Percentiles rank a stretch among this genome's conserved stretches.
Evolutionary conservation across 2,329 filamentous ascomycete genomes (phyloP).

Genomic region (Aspergillus sp.): DNA sequence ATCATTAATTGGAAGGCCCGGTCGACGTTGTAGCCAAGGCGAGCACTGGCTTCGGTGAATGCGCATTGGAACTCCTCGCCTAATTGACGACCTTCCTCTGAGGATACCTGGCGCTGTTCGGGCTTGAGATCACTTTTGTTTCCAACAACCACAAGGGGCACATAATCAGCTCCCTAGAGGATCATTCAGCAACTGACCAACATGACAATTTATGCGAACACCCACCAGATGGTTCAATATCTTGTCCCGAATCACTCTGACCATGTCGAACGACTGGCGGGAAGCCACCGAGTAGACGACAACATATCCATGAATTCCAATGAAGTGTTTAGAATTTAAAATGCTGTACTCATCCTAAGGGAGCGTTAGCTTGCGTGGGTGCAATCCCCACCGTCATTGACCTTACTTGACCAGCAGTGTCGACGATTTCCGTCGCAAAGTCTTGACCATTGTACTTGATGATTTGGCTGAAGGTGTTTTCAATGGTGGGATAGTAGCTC

Average conservation of each 20-base stretch:
- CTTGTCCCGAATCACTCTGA: conserved; percentile 92
- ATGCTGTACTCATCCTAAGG: conserved; percentile 94
- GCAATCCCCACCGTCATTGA: not conserved
- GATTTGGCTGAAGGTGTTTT: conserved; percentile 96
- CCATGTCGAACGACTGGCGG: conserved; percentile 94
- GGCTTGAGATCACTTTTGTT: conserved; percentile 95
- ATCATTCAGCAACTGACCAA: not conserved
- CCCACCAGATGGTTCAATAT: conserved; percentile 91
- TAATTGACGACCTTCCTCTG: conserved; percentile 80
- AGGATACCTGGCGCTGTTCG: conserved; percentile 85
- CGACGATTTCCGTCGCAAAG: conserved; percentile 93
- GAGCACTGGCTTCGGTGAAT: conserved; percentile 91
- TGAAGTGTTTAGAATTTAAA: conserved; percentile 97
- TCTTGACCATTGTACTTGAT: conserved; percentile 93
- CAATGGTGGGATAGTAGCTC: conserved; percentile 98
- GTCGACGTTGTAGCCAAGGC: conserved; percentile 89
- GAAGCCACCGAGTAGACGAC: conserved; percentile 97
- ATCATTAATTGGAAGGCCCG: conserved; percentile 95
- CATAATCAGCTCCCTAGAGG: conserved; percentile 82
- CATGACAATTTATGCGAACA: not conserved
- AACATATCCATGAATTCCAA: conserved; percentile 98
- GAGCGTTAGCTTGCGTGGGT: conserved; percentile 14
- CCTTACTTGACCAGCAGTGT: conserved; percentile 87
- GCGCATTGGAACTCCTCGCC: conserved; percentile 86
- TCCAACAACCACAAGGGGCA: conserved; percentile 90